Evolutionary conservation across 495 filamentous ascomycete genomes (phyloP).

Genomic region (Tuber indicum): DNA sequence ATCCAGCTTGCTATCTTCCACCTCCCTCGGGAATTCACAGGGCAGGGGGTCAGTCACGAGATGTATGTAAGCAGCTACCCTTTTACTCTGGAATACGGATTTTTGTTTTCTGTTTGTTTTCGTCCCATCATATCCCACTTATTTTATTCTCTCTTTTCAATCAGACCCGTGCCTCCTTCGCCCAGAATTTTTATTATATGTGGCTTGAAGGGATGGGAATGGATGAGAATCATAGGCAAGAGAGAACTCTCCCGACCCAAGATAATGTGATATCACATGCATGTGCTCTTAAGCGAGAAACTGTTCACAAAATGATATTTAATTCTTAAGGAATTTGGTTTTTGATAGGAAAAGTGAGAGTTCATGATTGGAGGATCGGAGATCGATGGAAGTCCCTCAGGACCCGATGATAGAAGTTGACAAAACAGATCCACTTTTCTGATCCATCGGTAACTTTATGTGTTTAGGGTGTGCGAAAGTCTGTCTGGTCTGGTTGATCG

Average conservation of each 20-base stretch:
- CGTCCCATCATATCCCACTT: slow-evolving; percentile 32
- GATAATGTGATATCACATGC: slow-evolving; percentile 39
- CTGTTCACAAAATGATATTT: neutral
- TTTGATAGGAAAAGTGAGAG: neutral
- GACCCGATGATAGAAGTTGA: neutral
- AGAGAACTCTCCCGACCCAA: neutral
- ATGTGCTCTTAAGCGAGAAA: slow-evolving; percentile 31
- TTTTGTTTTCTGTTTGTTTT: slow-evolving; percentile 17
- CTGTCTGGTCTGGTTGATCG: no score
- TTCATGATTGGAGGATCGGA: slow-evolving; percentile 4
- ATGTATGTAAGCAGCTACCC: slow-evolving; percentile 36
- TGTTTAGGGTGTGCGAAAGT: no score
- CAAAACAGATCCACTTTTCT: slow-evolving; percentile 1
- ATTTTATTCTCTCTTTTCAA: neutral
- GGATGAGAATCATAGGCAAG: neutral
- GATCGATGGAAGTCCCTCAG: neutral
- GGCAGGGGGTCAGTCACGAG: slow-evolving; percentile 31
- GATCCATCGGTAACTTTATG: slow-evolving; percentile 4
- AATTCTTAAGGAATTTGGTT: neutral
- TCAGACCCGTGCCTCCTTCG: neutral
- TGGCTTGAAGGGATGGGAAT: neutral
- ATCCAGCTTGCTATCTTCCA: neutral
- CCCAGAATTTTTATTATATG: neutral
- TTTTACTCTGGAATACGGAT: slow-evolving; percentile 6
- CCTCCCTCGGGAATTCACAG: slow-evolving; percentile 31